Conservation (phyloP, 2,329 filamentous ascomycete species). For the Botrytis cinerea region DNA sequence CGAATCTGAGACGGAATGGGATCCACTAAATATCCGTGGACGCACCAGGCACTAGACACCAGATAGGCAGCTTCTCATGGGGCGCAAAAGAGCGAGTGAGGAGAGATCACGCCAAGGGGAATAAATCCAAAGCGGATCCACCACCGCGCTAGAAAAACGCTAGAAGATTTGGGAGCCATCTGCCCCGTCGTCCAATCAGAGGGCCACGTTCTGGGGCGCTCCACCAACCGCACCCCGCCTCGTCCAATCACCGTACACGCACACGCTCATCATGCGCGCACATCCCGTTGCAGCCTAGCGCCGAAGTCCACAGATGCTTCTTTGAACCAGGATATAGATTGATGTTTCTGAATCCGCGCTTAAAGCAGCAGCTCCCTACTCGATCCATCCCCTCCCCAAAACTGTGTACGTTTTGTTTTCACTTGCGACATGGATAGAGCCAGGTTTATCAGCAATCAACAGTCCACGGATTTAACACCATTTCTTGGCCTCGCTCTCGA, state of each 20-base stretch:
- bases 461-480: not conserved
- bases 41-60: too few relatives aligned
- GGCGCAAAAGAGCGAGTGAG: not conserved
- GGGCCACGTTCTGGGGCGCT: not conserved
- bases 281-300: not conserved
- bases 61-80: too few relatives aligned
- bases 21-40: not conserved
- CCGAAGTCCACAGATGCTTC: not conserved
- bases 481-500: not conserved
- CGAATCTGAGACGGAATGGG: constrained; percentile 6
- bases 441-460: not conserved
- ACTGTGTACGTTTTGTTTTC: not conserved
- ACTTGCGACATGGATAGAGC: not conserved
- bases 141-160: constrained; percentile 11
- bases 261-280: not conserved
- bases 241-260: not conserved
- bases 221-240: not conserved
- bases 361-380: not conserved
- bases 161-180: constrained; percentile 10
- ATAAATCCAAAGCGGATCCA: not conserved
- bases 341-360: not conserved
- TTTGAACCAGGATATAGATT: not conserved
- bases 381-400: not conserved
- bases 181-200: constrained; percentile 2
- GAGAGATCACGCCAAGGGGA: not conserved